These are phyloP conservation scores for Macrocybe gigantea DNA, from an alignment of 768 basidiomycete species.

Conservation along the genomic window DNA sequence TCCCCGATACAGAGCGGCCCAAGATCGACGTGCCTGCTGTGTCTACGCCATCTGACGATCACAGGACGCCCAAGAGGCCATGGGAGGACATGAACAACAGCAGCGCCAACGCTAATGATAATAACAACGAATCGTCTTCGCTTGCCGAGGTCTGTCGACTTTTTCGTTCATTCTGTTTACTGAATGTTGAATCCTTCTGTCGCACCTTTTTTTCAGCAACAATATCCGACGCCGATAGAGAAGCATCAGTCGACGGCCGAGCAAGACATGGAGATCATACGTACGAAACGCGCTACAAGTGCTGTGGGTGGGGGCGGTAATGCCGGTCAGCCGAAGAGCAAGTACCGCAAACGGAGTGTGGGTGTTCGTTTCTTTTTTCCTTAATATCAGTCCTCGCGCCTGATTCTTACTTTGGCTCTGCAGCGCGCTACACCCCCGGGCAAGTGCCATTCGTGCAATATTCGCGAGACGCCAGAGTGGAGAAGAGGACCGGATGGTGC, in stretches of 20 bases:
- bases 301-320: conserved; percentile 47
- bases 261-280: conserved; percentile 81
- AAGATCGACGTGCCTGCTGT: conserved; percentile 23
- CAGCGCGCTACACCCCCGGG: conserved; percentile 83
- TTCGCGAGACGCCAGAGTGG: conserved; percentile 87
- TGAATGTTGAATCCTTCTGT: not conserved
- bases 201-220: conserved; percentile 11
- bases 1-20: conserved; percentile 28
- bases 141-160: conserved; percentile 26
- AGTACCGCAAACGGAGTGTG: conserved; percentile 83
- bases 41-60: conserved; percentile 36
- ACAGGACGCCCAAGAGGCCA: conserved; percentile 67
- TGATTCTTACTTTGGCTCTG: conserved; percentile 24
- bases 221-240: conserved; percentile 23
- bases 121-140: conserved; percentile 15
- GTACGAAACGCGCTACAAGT: conserved; percentile 73
- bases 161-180: not conserved
- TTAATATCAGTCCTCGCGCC: conserved; percentile 10
- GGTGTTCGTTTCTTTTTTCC: conserved; percentile 25
- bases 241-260: conserved; percentile 62
- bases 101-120: conserved; percentile 22
- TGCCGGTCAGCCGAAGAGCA: conserved; percentile 61
- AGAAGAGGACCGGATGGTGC: conserved; percentile 80
- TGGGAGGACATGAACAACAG: conserved; percentile 68
- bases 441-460: conserved; percentile 85